Base-by-base conservation (phyloP, 78 protist genomes). In the Dictyostelium capitatum region DNA sequence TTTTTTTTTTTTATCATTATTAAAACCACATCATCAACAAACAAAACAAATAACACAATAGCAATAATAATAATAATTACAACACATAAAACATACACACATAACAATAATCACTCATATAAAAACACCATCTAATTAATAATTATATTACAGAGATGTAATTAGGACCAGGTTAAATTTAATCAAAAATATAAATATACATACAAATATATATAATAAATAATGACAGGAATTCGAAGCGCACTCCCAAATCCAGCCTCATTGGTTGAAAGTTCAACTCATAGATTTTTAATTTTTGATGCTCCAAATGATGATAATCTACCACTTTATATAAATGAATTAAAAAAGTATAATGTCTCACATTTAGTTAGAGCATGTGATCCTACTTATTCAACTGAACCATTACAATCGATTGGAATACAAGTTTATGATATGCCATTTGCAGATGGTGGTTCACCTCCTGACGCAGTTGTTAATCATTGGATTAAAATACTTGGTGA, bases 351-450 rank as follows among this genome's bases (percentile, higher is more conserved):
- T 51, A 47, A 73, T n/a, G 89, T 96, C 47, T 15, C 78, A n/a
- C 87, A 79, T 9, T 70, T 96, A 11, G 97, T 96, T 25, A 83
- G 97, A 19, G 97, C 93, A 47, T 96, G 97, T 64, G 96, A 91
- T 54, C 96, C 95, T 15, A 96, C 96, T 20, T 96, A 96, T 72
- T 77, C 87, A 47, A 80, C 73, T 11, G 95, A 84, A 43, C 41
- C 62, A 28, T 81, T 96, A 6, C 28, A 14, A 23, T 51, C 80
- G 9, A 70, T 46, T 43, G 92, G 92, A 15, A 94, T 96, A n/a
- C 81, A 79, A 19, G 94, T 87, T 1, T 89, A 92, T 46, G 96
- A 95, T 77, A 69, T 90, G 91, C 94, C 91, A 23, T 95, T 95
- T 56, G 70, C 91, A 11, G 97, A 95, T 69, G 97, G 97, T 46